phyloP scores from a whole-genome alignment of 805 yeast species.

The Danielia oregonensis region DNA sequence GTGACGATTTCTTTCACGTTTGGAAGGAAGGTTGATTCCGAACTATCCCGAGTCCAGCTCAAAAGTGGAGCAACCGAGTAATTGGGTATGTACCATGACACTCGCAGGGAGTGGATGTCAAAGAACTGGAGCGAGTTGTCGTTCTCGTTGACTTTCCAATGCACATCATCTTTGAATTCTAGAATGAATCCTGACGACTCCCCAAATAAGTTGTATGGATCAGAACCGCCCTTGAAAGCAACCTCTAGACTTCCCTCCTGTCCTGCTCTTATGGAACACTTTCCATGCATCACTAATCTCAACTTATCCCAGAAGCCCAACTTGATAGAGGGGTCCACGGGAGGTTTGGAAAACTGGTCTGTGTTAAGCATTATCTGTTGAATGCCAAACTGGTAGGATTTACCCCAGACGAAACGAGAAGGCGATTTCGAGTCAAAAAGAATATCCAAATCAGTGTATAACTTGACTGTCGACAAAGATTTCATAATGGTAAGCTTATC shows the following conservation, averaged over 20 bases:
- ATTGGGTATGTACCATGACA: constrained; percentile 74
- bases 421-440: constrained; percentile 53
- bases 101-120: constrained; percentile 56
- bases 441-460: constrained; percentile 59
- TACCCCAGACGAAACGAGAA: constrained; percentile 78
- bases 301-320: constrained; percentile 94
- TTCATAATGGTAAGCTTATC: constrained; percentile 57
- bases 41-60: constrained; percentile 56
- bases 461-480: constrained; percentile 71
- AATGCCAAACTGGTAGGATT: constrained; percentile 77
- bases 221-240: constrained; percentile 67
- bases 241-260: constrained; percentile 50
- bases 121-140: constrained; percentile 69
- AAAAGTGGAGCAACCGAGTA: constrained; percentile 49
- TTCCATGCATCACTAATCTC: constrained; percentile 73
- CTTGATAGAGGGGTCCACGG: constrained; percentile 78
- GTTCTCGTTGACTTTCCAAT: constrained; percentile 57
- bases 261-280: constrained; percentile 48
- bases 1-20: constrained; percentile 39
- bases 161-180: constrained; percentile 62
- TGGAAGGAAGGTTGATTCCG: constrained; percentile 44
- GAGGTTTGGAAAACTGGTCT: constrained; percentile 86
- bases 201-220: constrained; percentile 72
- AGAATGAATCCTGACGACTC: constrained; percentile 73
- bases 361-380: constrained; percentile 74